These are phyloP conservation scores for Butyriboletus appendiculatus DNA, from an alignment of 1,284 basidiomycete species.

Conservation along the genomic window DNA sequence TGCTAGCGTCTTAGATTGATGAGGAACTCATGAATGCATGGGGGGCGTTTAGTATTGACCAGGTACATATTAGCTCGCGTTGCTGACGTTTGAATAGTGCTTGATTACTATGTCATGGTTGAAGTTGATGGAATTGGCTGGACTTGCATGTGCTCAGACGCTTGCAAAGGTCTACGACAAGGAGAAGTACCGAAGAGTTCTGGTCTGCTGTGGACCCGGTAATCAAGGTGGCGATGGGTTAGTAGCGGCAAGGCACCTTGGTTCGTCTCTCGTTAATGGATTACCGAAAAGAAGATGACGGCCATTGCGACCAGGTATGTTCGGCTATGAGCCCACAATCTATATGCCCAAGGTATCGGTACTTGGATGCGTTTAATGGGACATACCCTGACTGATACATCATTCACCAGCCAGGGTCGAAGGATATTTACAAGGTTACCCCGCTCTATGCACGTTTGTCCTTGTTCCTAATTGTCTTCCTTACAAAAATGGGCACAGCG, in stretches of 20 bases:
- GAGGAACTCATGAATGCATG: slow-evolving; percentile 85
- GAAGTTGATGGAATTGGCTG: slow-evolving; percentile 98
- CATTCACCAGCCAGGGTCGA: slow-evolving; percentile 68
- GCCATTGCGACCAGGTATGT: slow-evolving; percentile 61
- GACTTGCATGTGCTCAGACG: slow-evolving; percentile 91
- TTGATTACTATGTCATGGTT: slow-evolving; percentile 5
- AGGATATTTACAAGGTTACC: slow-evolving; percentile 82
- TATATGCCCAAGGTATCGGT: slow-evolving; percentile 86
- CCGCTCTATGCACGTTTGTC: neutral
- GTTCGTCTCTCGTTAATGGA: slow-evolving; percentile 42
- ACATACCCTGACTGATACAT: slow-evolving; percentile 1
- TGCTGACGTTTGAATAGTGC: neutral
- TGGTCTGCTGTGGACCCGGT: slow-evolving; percentile 96
- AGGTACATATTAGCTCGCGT: slow-evolving; percentile 46
- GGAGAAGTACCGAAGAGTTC: slow-evolving; percentile 67
- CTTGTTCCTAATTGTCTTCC: neutral
- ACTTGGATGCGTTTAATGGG: neutral
- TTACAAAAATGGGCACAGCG: slow-evolving; percentile 44
- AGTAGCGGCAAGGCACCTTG: slow-evolving; percentile 93
- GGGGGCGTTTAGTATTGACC: slow-evolving; percentile 90
- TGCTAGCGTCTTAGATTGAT: slow-evolving; percentile 65
- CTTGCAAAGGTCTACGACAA: slow-evolving; percentile 76
- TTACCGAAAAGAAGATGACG: neutral
- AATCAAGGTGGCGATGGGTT: slow-evolving; percentile 98
- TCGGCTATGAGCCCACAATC: slow-evolving; percentile 82